Evolutionary conservation across 257 asterid species (phyloP).

Genomic region (Ocimum tenuiflorum): DNA sequence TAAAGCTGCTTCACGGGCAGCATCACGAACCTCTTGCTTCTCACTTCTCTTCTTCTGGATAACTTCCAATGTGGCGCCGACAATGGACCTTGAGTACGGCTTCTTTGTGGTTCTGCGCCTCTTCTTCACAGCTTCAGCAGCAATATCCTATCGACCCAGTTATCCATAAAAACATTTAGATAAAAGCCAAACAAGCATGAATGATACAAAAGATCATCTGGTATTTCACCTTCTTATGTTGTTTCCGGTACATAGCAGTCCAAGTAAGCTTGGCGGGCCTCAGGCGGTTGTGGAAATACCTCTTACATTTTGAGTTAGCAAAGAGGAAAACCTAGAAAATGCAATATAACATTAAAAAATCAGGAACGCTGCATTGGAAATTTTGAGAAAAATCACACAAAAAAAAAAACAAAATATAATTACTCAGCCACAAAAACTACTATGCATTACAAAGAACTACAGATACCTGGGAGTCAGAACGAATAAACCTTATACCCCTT

Average conservation of each 20-base stretch:
- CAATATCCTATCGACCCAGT: conserved; percentile 30
- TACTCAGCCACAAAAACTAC: neutral
- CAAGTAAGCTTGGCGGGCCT: conserved; percentile 56
- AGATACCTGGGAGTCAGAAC: conserved; percentile 59
- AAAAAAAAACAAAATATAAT: neutral
- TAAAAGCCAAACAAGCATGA: neutral
- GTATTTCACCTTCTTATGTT: conserved; percentile 45
- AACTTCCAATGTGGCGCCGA: conserved; percentile 59
- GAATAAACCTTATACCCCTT: conserved; percentile 61
- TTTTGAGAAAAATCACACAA: neutral
- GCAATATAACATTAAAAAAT: neutral
- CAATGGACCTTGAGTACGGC: conserved; percentile 64
- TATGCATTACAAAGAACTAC: neutral
- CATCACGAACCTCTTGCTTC: conserved; percentile 62
- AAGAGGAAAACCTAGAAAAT: conserved; percentile 49
- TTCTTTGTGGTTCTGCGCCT: conserved; percentile 55
- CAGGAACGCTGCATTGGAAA: neutral
- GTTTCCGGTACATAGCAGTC: conserved; percentile 60
- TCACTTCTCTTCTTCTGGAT: conserved; percentile 54
- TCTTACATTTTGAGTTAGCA: conserved; percentile 53
- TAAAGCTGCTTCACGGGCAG: conserved; percentile 60
- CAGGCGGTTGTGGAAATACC: conserved; percentile 50
- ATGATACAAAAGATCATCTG: neutral
- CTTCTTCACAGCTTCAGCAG: conserved; percentile 48
- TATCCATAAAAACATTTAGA: neutral